These are phyloP conservation scores for Podospora comata DNA, from an alignment of 495 filamentous ascomycete genomes.

Conservation along the genomic window DNA sequence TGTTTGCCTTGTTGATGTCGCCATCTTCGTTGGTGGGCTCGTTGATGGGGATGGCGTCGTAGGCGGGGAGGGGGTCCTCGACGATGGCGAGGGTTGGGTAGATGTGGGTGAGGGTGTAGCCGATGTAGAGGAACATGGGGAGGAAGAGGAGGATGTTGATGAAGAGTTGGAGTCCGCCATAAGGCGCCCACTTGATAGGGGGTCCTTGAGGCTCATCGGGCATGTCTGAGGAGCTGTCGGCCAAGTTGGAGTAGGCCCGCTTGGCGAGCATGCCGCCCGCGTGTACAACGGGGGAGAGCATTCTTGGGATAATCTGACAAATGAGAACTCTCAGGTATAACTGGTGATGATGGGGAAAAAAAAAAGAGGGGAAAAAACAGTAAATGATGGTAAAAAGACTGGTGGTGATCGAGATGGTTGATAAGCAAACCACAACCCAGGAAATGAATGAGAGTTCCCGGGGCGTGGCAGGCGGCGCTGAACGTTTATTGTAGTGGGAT, in stretches of 20 bases:
- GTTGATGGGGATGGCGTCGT: constrained; percentile 41
- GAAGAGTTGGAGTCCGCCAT: background rate
- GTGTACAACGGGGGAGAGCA: background rate
- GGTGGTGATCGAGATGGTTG: background rate
- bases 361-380: background rate
- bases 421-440: background rate
- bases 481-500: background rate
- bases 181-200: background rate
- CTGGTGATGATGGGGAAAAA: background rate
- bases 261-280: background rate
- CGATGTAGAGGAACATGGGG: constrained; percentile 38
- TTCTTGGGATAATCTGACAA: constrained; percentile 3
- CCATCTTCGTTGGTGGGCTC: constrained; percentile 29
- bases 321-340: background rate
- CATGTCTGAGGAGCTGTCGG: background rate
- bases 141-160: constrained; percentile 38
- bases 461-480: background rate
- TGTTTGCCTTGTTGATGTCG: constrained; percentile 26
- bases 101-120: constrained; percentile 40
- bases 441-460: background rate
- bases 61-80: constrained; percentile 49
- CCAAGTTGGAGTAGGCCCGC: background rate
- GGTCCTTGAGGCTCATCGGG: background rate
- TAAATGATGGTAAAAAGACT: background rate
- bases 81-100: constrained; percentile 47